Conservation (phyloP, 495 filamentous ascomycete genomes). For the Neurospora sp. region DNA sequence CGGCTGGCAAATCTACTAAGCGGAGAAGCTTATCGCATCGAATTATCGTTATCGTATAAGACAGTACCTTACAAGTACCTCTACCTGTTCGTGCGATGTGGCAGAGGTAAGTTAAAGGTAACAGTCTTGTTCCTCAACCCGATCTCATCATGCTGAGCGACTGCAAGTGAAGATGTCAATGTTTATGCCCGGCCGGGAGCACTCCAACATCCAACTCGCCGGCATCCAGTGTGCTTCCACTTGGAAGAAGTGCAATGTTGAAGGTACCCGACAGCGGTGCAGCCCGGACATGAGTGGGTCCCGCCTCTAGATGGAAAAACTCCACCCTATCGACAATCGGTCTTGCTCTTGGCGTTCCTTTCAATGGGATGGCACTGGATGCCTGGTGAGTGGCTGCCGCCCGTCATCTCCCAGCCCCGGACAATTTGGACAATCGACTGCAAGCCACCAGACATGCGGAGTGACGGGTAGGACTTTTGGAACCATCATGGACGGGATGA, state of each 20-base stretch:
- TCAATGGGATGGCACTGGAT: not conserved
- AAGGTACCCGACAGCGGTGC: not conserved
- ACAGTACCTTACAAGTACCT: not conserved
- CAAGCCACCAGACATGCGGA: not conserved
- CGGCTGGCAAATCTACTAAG: not conserved
- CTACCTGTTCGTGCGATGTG: not conserved
- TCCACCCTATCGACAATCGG: not conserved
- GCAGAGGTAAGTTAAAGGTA: not conserved
- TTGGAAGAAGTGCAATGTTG: not conserved
- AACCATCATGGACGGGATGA: not conserved
- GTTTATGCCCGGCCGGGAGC: not conserved
- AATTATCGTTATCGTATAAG: not conserved
- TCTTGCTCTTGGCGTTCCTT: not conserved
- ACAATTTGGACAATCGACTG: not conserved
- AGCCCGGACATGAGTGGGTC: not conserved
- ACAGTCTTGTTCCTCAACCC: not conserved
- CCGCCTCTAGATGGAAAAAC: not conserved
- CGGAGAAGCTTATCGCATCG: not conserved
- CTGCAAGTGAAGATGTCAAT: not conserved
- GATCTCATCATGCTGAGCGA: conserved; percentile 2
- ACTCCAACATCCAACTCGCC: not conserved
- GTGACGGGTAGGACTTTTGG: not conserved
- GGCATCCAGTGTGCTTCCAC: not conserved
- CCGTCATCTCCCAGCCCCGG: not conserved
- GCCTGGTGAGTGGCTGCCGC: not conserved